Evolutionary conservation across 441 rosid genomes (phyloP), one percentile per base, ranked within the genome.

Genomic region (Pelargonium citronellum): DNA sequence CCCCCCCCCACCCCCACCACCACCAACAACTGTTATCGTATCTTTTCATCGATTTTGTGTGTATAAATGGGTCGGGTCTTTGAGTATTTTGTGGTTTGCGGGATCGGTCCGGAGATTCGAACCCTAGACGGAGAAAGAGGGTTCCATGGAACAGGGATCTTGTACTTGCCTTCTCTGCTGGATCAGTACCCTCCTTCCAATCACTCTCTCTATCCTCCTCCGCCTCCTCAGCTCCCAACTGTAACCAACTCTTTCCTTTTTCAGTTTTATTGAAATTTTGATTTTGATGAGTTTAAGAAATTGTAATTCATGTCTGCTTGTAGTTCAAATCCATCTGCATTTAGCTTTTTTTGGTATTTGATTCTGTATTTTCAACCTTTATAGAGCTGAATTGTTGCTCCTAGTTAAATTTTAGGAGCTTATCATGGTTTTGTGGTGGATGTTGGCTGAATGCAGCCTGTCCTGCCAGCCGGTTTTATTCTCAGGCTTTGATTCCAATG

Each of bases 191-290:
- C 99, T 70, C 82, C 86, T 68, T 82, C 84, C 57, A 80, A 81
- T 84, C 95, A 86, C 75, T 83, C 96, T 27, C 90, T 82, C 30
- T 83, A 80, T 72, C 85, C 97, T 75, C 83, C 88, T 3, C 98
- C 97, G 27, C 99, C 99, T 58, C 98, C 99, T 67, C 99, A 92
- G 79, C 96, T 95, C 70, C 86, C 99, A 15, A 91, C 92, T 49
- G 99, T 91, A 81, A 30, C 34, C 34, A 30, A 22, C 24, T 22
- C 24, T 22, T 22, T 22, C 24, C 24, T 22, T 22, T 22, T 22
- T 22, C 24, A 22, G 1, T 22, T 22, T 22, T 22, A 22, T 22
- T 22, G 24, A 22, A 22, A 22, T 22, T 22, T 22, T 22, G 24
- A 22, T 22, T 22, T 22, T 0, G 24, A 22, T 22, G 24, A 22